Conservation (phyloP, 345 rosid species). For the Lumnitzera racemosa region DNA sequence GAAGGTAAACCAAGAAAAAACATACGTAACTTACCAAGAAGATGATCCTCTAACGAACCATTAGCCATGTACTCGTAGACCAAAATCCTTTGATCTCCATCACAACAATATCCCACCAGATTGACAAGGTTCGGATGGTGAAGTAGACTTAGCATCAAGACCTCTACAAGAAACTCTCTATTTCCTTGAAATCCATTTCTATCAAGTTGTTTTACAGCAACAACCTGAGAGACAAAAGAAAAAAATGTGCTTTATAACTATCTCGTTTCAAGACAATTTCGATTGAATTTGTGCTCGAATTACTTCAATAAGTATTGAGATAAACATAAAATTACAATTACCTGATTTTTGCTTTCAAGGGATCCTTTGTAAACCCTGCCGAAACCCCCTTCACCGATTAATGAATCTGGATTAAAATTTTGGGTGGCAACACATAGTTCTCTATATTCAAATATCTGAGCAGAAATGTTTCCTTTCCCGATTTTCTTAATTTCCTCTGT, state of each 20-base stretch:
- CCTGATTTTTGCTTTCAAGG: conserved; percentile 37
- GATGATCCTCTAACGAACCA: conserved; percentile 24
- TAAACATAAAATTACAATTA: conserved; percentile 12
- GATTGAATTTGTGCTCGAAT: neutral
- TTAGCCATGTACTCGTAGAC: conserved; percentile 19
- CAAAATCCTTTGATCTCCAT: conserved; percentile 20
- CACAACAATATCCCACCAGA: conserved; percentile 22
- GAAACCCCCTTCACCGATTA: conserved; percentile 92
- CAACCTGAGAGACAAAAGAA: conserved; percentile 10
- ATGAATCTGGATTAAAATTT: conserved; percentile 55
- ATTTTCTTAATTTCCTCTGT: conserved; percentile 48
- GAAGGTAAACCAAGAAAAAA: neutral
- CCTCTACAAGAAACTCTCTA: conserved; percentile 23
- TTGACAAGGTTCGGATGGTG: conserved; percentile 21
- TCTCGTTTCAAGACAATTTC: neutral
- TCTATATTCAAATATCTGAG: conserved; percentile 48
- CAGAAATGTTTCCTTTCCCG: conserved; percentile 63
- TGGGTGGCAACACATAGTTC: conserved; percentile 62
- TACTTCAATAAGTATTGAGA: neutral
- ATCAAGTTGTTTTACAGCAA: conserved; percentile 26
- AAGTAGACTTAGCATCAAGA: conserved; percentile 20
- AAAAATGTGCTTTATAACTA: neutral
- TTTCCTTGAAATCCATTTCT: conserved; percentile 26
- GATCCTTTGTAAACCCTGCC: conserved; percentile 86
- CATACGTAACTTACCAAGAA: conserved; percentile 13